Evolutionary conservation across 129 eudicot species (phyloP).

Genomic region (Dittrichia graveolens): DNA sequence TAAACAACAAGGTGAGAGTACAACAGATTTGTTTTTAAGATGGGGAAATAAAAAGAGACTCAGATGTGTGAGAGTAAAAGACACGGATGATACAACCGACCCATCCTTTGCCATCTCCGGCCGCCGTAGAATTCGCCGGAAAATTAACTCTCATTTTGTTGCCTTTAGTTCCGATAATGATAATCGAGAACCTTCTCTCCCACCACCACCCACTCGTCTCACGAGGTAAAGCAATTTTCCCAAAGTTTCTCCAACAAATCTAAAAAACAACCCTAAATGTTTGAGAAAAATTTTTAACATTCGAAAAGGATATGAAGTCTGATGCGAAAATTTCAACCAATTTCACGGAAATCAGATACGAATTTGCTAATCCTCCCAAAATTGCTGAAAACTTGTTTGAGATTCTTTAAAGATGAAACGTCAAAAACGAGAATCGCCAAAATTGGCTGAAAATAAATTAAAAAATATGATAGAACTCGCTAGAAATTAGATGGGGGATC

Average conservation of each 20-base stretch:
- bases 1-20: constrained; percentile 33
- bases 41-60: constrained; percentile 63
- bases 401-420: background rate
- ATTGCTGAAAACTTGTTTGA: background rate
- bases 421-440: background rate
- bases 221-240: constrained; percentile 40
- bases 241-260: background rate
- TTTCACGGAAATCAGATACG: constrained; percentile 7
- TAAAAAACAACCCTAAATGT: background rate
- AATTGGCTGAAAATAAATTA: background rate
- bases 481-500: background rate
- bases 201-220: constrained; percentile 41
- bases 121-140: constrained; percentile 51
- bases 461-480: background rate
- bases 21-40: constrained; percentile 54
- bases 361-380: constrained; percentile 8
- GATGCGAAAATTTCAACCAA: background rate
- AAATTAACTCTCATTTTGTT: constrained; percentile 42
- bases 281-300: background rate
- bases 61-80: constrained; percentile 55
- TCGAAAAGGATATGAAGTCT: no score
- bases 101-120: constrained; percentile 32
- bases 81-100: constrained; percentile 23
- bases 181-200: constrained; percentile 28
- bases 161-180: constrained; percentile 37